Conservation (phyloP, 2,329 filamentous ascomycete species). For the Verticillium zaregamsianum region DNA sequence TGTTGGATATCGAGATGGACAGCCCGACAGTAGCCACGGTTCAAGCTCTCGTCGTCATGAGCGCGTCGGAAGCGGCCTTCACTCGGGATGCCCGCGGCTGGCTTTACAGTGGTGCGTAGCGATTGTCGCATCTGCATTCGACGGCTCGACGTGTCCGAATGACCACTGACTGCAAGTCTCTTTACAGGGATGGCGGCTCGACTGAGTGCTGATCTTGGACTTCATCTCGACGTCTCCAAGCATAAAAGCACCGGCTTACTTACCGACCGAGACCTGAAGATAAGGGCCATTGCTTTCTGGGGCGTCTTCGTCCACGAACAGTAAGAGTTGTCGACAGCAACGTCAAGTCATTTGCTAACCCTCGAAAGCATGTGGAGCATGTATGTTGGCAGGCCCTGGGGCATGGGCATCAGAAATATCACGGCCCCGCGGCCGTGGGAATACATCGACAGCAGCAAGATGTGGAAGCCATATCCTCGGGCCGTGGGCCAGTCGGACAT, state of each 20-base stretch:
- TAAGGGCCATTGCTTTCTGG: conserved; percentile 13
- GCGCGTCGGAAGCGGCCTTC: conserved; percentile 19
- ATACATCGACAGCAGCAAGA: conserved; percentile 11
- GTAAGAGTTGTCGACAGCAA: neutral
- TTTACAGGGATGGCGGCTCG: conserved; percentile 12
- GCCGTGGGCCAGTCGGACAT: neutral
- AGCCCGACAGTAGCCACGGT: conserved; percentile 19
- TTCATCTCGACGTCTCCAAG: conserved; percentile 11
- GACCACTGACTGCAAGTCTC: neutral
- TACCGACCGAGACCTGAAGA: conserved; percentile 6
- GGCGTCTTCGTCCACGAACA: conserved; percentile 11
- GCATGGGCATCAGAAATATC: conserved; percentile 20
- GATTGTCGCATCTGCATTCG: neutral
- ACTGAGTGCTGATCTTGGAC: conserved; percentile 12
- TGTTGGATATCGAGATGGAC: conserved; percentile 21
- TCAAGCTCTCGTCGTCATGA: conserved; percentile 20
- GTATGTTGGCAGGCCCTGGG: conserved; percentile 17
- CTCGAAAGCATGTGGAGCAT: conserved; percentile 13
- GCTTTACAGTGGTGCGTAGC: conserved; percentile 18
- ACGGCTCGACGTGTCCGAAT: no score
- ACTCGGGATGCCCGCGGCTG: conserved; percentile 21
- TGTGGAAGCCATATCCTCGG: conserved; percentile 5
- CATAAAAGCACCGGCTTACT: conserved; percentile 6
- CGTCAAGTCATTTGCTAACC: neutral
- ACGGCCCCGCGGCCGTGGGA: conserved; percentile 17